Evolutionary conservation across 139 green algal species (phyloP).

Genomic region (Chloropicon primus): DNA sequence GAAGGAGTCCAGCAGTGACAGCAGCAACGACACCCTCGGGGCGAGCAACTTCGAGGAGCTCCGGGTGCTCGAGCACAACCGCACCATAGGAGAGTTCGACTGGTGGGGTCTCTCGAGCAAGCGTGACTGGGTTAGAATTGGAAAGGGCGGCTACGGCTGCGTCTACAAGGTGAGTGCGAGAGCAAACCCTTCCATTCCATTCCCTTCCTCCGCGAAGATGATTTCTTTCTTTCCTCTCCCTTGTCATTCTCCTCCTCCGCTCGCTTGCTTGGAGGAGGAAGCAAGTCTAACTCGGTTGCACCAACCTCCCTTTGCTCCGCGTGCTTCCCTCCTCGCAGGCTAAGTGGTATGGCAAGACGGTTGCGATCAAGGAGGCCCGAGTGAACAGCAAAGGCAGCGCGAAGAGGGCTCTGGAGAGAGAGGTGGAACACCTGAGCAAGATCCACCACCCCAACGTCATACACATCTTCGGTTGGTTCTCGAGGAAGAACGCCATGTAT

Average conservation of each 20-base stretch:
- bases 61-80: background rate
- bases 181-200: no score
- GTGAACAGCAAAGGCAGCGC: background rate
- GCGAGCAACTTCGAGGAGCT: background rate
- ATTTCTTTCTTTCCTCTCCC: background rate
- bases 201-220: background rate
- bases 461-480: background rate
- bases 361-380: background rate
- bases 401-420: background rate
- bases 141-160: background rate
- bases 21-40: background rate
- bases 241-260: constrained; percentile 3
- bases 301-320: no score
- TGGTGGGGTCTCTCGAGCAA: background rate
- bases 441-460: background rate
- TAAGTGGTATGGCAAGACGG: background rate
- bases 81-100: background rate
- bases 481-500: background rate
- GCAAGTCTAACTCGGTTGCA: no score
- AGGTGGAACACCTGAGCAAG: background rate
- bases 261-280: no score
- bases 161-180: no score
- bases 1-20: background rate
- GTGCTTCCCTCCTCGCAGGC: no score
- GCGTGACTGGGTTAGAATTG: background rate